Percentiles rank a stretch among this genome's conserved stretches.
phyloP scores from a whole-genome alignment of 208 protist species.

The Herpetomonas samuelpessoai region DNA sequence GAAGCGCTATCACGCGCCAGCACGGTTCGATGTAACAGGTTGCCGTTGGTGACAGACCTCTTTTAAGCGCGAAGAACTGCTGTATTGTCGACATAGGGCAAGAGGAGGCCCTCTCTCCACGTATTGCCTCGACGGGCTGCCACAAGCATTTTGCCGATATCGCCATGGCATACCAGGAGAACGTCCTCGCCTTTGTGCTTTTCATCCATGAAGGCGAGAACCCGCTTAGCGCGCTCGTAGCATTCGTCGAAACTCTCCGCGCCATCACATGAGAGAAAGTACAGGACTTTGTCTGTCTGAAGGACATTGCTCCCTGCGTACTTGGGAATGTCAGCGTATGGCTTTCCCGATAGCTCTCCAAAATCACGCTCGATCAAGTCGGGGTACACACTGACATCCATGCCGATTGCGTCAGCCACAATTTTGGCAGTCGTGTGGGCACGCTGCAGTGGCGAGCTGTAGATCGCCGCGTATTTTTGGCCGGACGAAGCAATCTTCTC shows the following conservation, averaged over 20 bases:
- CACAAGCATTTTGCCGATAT: conserved; percentile 91
- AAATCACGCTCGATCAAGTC: conserved; percentile 89
- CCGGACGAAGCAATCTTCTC: conserved; percentile 38
- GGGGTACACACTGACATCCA: conserved; percentile 37
- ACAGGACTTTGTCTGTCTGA: conserved; percentile 80
- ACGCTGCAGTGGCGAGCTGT: conserved; percentile 72
- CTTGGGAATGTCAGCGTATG: conserved; percentile 60
- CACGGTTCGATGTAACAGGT: too few relatives aligned
- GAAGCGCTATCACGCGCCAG: too few relatives aligned
- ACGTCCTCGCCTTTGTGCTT: conserved; percentile 63
- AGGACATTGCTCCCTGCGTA: conserved; percentile 68
- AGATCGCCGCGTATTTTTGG: conserved; percentile 57
- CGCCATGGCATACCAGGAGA: conserved; percentile 85
- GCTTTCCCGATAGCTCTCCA: conserved; percentile 76
- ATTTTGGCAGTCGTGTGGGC: conserved; percentile 61
- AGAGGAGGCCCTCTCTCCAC: conserved; percentile 66
- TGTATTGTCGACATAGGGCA: conserved; percentile 86
- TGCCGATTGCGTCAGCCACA: conserved; percentile 40
- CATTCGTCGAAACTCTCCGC: conserved; percentile 78
- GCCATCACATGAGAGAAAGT: conserved; percentile 74
- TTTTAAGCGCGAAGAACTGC: too few relatives aligned
- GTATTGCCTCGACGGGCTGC: conserved; percentile 49
- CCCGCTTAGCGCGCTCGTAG: conserved; percentile 53
- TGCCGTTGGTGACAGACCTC: too few relatives aligned
- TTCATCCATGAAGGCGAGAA: conserved; percentile 57